Base-by-base conservation (phyloP, 331 rosid species). In the Malus hybrid region DNA sequence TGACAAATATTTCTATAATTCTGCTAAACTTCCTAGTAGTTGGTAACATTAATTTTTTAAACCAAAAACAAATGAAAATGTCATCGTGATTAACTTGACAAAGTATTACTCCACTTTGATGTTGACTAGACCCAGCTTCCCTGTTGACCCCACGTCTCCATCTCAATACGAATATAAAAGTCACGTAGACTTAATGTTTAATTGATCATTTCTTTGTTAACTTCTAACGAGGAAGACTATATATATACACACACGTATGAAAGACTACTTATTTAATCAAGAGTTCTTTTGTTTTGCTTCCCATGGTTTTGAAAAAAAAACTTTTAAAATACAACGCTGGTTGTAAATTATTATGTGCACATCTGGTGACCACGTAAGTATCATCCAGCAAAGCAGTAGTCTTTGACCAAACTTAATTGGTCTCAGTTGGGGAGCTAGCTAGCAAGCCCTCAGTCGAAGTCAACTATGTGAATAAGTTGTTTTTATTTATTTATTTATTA, bases 361-460 rank as follows among this genome's bases (percentile, higher is more conserved):
- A 12, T 62, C n/a, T 3, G 16, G 7, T 62, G 66, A 1, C 20
- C 36, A 13, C 36, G 39, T 28, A 28, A 18, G 36, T 14, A 28
- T 29, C 66, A 3, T 7, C 11, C 14, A 11, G 15, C 50, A 44
- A 44, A 44, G 7, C 8, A 28, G n/a, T 10, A 60, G 18, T 20
- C 16, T 57, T 56, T 67, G 60, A 66, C 58, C 20, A 46, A 72
- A 79, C 7, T 50, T 39, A 42, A 44, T 44, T 44, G 50, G 78
- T 66, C 82, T 13, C 70, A 56, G 15, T 39, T 79, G 78, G 82
- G 66, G 73, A 53, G 82, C 73, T 74, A 64, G 46, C 69, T 20
- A 3, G 62, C 28, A 34, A 34, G 39, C 46, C 3, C 46, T 42
- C 1, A 42, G 13, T 10, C 46, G 13, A 3, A 42, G 46, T 42